phyloP scores from a whole-genome alignment of 331 rosid species.

The Malus hybrid region DNA sequence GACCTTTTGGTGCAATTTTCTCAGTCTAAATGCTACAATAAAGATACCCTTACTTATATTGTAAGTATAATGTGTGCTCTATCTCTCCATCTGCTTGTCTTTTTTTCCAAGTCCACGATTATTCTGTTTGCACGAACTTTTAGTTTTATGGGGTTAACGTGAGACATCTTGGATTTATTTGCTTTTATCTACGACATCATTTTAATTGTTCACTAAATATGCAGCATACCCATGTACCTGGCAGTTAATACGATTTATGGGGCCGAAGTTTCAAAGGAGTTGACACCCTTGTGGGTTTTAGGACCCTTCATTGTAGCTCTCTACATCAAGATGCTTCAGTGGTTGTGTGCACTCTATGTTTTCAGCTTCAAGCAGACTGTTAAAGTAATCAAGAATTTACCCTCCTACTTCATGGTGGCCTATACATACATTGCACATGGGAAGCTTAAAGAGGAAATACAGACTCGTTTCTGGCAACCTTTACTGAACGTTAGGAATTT shows the following conservation, averaged over 20 bases:
- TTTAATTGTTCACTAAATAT: conserved; percentile 22
- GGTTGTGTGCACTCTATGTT: conserved; percentile 48
- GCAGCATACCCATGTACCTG: conserved; percentile 73
- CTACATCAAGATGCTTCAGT: conserved; percentile 47
- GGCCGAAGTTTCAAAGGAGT: conserved; percentile 71
- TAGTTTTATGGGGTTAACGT: neutral
- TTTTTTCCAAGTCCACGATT: neutral
- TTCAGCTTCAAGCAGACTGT: conserved; percentile 77
- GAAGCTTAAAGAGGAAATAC: conserved; percentile 50
- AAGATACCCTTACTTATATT: conserved; percentile 74
- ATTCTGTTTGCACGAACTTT: neutral
- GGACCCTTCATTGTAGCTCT: conserved; percentile 69
- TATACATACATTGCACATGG: conserved; percentile 40
- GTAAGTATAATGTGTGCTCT: conserved; percentile 42
- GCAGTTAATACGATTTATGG: conserved; percentile 54
- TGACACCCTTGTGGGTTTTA: conserved; percentile 74
- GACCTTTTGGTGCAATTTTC: conserved; percentile 43
- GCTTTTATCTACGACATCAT: neutral
- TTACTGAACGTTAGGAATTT: conserved; percentile 39
- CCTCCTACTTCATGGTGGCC: conserved; percentile 49
- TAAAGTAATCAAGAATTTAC: conserved; percentile 43
- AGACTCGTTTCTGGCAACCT: conserved; percentile 40
- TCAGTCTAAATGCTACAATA: conserved; percentile 51
- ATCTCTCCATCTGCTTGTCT: conserved; percentile 1
- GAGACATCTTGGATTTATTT: neutral